Percentiles rank a stretch among this genome's conserved stretches.
These are phyloP conservation scores for Trichosanthes cucumerina DNA, from an alignment of 306 rosid genomes.

Conservation along the genomic window DNA sequence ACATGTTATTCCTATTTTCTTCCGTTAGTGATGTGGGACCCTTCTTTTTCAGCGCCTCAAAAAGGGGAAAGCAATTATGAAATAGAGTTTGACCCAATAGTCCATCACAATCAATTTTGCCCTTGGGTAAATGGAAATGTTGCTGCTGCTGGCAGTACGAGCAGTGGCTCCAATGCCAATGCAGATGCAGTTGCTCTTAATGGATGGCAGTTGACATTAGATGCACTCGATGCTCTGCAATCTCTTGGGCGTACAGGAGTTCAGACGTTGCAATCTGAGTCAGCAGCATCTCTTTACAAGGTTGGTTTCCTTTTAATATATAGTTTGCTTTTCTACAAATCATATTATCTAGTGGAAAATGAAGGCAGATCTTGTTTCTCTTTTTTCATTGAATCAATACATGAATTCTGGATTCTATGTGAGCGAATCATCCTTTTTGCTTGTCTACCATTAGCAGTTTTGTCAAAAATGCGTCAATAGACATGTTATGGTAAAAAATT, in stretches of 20 bases:
- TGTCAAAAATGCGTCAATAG: not conserved
- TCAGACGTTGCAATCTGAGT: conserved; percentile 73
- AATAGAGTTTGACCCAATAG: conserved; percentile 88
- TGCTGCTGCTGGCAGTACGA: conserved; percentile 83
- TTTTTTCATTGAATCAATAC: not conserved
- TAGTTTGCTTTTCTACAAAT: conserved; percentile 5
- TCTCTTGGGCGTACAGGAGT: conserved; percentile 62
- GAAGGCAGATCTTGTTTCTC: not conserved
- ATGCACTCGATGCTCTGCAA: conserved; percentile 72
- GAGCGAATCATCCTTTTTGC: not conserved
- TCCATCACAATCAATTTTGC: conserved; percentile 79
- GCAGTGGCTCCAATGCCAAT: conserved; percentile 34
- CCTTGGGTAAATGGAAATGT: conserved; percentile 99
- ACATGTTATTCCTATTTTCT: not conserved
- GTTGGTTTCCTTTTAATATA: conserved; percentile 26
- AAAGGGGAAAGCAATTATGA: conserved; percentile 92
- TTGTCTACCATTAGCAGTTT: not conserved
- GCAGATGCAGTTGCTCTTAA: conserved; percentile 60
- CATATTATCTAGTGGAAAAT: not conserved
- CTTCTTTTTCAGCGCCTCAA: conserved; percentile 49
- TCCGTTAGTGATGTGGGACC: not conserved
- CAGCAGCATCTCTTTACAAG: conserved; percentile 97
- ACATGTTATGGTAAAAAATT: not conserved
- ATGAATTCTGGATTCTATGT: not conserved
- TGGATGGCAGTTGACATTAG: conserved; percentile 94